phyloP scores from a whole-genome alignment of 2,329 filamentous ascomycete species.

The Ceratocystis cacaofunesta region DNA sequence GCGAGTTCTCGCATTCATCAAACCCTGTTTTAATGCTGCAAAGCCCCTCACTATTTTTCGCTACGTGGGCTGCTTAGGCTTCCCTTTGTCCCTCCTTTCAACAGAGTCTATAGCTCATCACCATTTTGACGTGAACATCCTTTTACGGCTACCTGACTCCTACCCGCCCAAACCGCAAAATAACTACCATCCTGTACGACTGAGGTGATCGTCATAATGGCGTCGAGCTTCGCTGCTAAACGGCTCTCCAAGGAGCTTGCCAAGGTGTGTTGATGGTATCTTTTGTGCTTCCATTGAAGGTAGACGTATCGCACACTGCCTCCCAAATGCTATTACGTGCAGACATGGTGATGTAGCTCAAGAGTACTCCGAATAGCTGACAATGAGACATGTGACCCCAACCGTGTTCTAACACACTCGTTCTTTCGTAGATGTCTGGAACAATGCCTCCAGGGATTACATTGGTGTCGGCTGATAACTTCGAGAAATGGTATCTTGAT shows the following conservation, averaged over 20 bases:
- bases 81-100: background rate
- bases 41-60: background rate
- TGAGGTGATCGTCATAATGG: background rate
- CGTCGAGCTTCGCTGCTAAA: slow-evolving; percentile 37
- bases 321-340: background rate
- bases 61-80: background rate
- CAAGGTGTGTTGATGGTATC: slow-evolving; percentile 30
- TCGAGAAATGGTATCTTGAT: slow-evolving; percentile 84
- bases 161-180: background rate
- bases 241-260: slow-evolving; percentile 43
- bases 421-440: slow-evolving; percentile 33
- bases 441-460: slow-evolving; percentile 54
- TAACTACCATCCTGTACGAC: background rate
- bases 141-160: background rate
- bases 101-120: background rate
- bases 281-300: background rate
- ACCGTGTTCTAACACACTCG: background rate
- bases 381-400: background rate
- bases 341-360: background rate
- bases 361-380: background rate
- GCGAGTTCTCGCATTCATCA: background rate
- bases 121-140: background rate
- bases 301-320: slow-evolving; percentile 8
- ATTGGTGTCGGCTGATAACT: slow-evolving; percentile 65
- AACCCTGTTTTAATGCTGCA: background rate